phyloP scores from a whole-genome alignment of 2,329 filamentous ascomycete species.

The Aspergillus sp. region DNA sequence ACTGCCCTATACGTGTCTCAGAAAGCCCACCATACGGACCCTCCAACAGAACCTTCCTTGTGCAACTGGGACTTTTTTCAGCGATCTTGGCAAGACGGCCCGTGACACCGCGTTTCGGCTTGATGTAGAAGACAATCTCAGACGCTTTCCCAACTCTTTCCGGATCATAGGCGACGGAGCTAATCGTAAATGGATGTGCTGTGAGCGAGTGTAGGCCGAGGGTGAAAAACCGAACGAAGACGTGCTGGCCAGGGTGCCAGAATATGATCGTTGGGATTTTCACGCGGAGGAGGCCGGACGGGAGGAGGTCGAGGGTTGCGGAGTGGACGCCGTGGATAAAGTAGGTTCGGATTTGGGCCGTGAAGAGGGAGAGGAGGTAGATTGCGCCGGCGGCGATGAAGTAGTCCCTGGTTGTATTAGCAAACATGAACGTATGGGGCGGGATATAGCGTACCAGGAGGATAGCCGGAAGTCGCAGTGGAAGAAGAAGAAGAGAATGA shows the following conservation, averaged over 20 bases:
- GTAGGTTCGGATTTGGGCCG: conserved; percentile 41
- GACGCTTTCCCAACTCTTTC: conserved; percentile 12
- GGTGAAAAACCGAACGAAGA: conserved; percentile 47
- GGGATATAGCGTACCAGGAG: conserved; percentile 40
- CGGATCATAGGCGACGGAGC: conserved; percentile 37
- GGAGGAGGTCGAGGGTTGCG: conserved; percentile 37
- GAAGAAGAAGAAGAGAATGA: conserved; percentile 55
- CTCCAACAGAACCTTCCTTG: conserved; percentile 47
- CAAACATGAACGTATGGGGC: not conserved
- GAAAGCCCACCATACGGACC: conserved; percentile 53
- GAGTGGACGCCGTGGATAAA: conserved; percentile 46
- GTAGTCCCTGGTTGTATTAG: conserved; percentile 45
- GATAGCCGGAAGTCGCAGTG: conserved; percentile 52
- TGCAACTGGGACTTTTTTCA: conserved; percentile 26
- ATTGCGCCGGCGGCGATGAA: conserved; percentile 52
- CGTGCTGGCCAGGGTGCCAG: conserved; percentile 51
- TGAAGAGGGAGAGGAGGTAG: conserved; percentile 44
- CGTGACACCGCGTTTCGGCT: conserved; percentile 46
- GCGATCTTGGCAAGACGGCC: conserved; percentile 39
- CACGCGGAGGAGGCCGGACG: conserved; percentile 39
- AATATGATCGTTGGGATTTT: conserved; percentile 38
- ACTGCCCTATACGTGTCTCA: conserved; percentile 27
- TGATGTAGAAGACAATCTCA: conserved; percentile 50
- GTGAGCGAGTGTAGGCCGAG: conserved; percentile 40
- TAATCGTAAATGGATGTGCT: conserved; percentile 51